phyloP scores from a whole-genome alignment of 306 rosid genomes.

The Cucumis melo region DNA sequence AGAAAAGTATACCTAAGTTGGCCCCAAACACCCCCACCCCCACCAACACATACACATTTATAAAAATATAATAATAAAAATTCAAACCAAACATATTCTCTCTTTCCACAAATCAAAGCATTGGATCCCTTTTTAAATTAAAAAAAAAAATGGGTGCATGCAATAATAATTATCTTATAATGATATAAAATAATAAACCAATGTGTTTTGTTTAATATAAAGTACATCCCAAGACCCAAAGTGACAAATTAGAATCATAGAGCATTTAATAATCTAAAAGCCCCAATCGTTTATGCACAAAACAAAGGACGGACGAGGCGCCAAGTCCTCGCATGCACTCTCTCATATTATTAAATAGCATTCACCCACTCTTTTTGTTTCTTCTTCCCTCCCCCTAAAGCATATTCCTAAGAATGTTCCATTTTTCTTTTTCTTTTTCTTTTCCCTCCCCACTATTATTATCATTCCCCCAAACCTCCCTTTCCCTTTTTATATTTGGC shows the following conservation, averaged over 20 bases:
- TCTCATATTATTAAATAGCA: constrained; percentile 5
- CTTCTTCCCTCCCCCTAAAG: neutral
- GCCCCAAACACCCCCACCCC: neutral
- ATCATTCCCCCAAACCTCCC: neutral
- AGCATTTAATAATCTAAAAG: neutral
- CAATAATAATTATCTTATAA: neutral
- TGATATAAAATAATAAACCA: neutral
- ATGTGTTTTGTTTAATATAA: neutral
- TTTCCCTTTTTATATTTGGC: neutral
- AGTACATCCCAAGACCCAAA: neutral
- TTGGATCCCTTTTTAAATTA: neutral
- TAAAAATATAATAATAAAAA: too few species aligned
- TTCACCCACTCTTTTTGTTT: neutral
- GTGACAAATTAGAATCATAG: neutral
- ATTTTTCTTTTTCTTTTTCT: too few species aligned
- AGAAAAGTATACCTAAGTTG: neutral
- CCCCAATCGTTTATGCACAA: neutral
- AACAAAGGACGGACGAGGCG: constrained; percentile 58
- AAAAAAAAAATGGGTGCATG: neutral
- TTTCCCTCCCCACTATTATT: neutral
- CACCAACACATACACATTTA: neutral
- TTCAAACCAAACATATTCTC: neutral
- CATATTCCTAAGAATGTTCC: constrained; percentile 65
- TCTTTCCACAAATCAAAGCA: neutral
- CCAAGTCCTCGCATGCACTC: constrained; percentile 35